phyloP scores from a whole-genome alignment of 176 grass and related monocot genomes.

The Melocanna baccifera region DNA sequence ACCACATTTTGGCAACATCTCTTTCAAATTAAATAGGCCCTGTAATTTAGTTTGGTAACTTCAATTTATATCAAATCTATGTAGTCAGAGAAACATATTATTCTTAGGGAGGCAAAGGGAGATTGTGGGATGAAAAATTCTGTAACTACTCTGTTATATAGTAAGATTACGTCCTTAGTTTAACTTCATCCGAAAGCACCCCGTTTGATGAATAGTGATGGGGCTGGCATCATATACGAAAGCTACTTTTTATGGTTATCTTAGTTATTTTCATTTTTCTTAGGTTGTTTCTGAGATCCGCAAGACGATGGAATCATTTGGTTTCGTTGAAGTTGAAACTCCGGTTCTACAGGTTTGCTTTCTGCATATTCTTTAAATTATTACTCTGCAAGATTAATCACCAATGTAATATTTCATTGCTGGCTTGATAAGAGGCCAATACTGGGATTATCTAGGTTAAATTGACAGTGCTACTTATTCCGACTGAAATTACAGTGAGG shows the following conservation, averaged over 20 bases:
- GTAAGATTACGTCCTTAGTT: not conserved
- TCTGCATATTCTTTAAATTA: conserved; percentile 23
- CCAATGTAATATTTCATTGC: not conserved
- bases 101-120: not conserved
- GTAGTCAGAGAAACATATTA: conserved; percentile 1
- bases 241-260: conserved; percentile 12
- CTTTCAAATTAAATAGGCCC: not conserved
- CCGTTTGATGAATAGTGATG: conserved; percentile 15
- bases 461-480: not conserved
- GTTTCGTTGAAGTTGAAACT: conserved; percentile 98
- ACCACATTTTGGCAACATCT: not conserved
- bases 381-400: not conserved
- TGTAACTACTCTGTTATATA: not conserved
- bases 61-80: conserved; percentile 9
- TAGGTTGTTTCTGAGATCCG: conserved; percentile 96
- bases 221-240: not conserved
- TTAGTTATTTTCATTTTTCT: conserved; percentile 19
- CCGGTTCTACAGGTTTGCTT: conserved; percentile 88
- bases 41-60: conserved; percentile 13
- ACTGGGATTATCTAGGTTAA: conserved; percentile 7
- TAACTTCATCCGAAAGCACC: not conserved
- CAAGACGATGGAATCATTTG: conserved; percentile 93
- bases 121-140: not conserved
- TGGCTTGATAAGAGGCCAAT: not conserved
- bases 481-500: not conserved